Conservation (phyloP, 2,329 filamentous ascomycete genomes). For the Apiospora koreana region DNA sequence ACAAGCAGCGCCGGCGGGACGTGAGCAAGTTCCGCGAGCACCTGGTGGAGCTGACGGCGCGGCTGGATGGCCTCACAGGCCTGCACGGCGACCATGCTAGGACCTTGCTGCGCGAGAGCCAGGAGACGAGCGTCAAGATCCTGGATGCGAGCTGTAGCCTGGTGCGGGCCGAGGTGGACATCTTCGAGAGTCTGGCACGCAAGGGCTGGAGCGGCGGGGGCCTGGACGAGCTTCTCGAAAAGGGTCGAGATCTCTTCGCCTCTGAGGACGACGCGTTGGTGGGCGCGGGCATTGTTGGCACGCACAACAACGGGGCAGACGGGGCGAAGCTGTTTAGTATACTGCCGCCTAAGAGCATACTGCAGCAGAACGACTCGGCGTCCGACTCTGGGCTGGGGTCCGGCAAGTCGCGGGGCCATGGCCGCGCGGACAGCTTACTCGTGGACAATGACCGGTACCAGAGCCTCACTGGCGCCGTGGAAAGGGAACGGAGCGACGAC, state of each 20-base stretch:
- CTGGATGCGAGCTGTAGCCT: slow-evolving; percentile 66
- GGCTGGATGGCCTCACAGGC: slow-evolving; percentile 62
- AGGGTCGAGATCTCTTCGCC: slow-evolving; percentile 62
- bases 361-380: slow-evolving; percentile 46
- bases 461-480: slow-evolving; percentile 54
- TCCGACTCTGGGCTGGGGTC: slow-evolving; percentile 36
- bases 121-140: slow-evolving; percentile 63
- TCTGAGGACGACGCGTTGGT: slow-evolving; percentile 34
- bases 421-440: slow-evolving; percentile 56
- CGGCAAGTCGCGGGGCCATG: slow-evolving; percentile 32
- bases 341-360: slow-evolving; percentile 63
- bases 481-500: slow-evolving; percentile 39
- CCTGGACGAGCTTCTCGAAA: slow-evolving; percentile 65
- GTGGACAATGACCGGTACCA: slow-evolving; percentile 57
- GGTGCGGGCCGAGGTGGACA: slow-evolving; percentile 69
- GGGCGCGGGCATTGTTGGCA: slow-evolving; percentile 26
- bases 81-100: slow-evolving; percentile 63
- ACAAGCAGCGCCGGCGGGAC: slow-evolving; percentile 60
- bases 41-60: slow-evolving; percentile 62
- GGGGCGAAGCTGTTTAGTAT: slow-evolving; percentile 63
- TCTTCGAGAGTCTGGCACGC: slow-evolving; percentile 65
- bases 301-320: slow-evolving; percentile 32
- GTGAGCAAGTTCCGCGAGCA: slow-evolving; percentile 64
- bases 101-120: slow-evolving; percentile 61
- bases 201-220: slow-evolving; percentile 70